Conservation (phyloP, 345 rosid species). For the Boechera divaricarpa region DNA sequence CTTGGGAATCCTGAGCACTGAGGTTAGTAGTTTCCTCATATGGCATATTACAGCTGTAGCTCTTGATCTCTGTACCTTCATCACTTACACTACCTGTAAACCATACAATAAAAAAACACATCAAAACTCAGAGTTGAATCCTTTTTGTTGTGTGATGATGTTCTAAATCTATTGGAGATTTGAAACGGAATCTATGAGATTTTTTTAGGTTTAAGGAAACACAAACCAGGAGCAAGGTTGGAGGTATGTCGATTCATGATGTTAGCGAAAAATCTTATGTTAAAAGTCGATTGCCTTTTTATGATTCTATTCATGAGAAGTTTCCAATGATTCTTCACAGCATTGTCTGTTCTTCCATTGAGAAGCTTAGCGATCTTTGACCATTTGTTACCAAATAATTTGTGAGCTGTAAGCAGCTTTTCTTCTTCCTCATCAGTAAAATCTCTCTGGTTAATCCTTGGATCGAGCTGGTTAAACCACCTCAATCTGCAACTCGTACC, state of each 20-base stretch:
- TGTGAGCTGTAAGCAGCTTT: constrained; percentile 28
- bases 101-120: constrained; percentile 4
- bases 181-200: neutral
- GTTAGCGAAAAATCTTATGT: constrained; percentile 2
- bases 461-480: constrained; percentile 93
- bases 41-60: constrained; percentile 36
- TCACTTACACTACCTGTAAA: constrained; percentile 46
- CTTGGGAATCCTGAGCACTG: neutral
- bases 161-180: neutral
- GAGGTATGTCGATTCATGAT: constrained; percentile 13
- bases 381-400: constrained; percentile 69
- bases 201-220: constrained; percentile 1
- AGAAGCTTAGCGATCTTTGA: constrained; percentile 63
- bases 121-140: neutral
- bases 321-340: constrained; percentile 74
- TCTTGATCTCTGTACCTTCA: constrained; percentile 36
- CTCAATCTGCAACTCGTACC: constrained; percentile 93
- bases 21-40: constrained; percentile 41
- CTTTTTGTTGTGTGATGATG: neutral
- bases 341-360: constrained; percentile 67
- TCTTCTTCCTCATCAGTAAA: constrained; percentile 78
- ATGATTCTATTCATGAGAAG: constrained; percentile 58
- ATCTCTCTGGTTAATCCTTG: constrained; percentile 73
- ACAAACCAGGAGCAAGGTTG: constrained; percentile 38
- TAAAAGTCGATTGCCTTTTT: constrained; percentile 47